phyloP scores from a whole-genome alignment of 306 rosid genomes.

The Cotoneaster glaucophyllus region DNA sequence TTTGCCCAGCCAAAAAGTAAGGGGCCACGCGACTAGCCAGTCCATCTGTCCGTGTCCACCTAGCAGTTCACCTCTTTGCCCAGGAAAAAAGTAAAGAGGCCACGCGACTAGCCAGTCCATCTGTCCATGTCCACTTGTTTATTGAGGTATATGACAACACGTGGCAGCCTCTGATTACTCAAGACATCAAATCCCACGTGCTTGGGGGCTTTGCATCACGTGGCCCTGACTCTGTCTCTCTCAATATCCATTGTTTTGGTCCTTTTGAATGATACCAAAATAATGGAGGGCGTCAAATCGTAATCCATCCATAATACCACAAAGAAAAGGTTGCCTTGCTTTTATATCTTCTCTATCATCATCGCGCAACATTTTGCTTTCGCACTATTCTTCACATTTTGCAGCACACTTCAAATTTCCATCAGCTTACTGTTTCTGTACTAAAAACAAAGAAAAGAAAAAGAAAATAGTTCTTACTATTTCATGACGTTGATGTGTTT shows the following conservation, averaged over 20 bases:
- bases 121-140: not conserved
- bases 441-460: too few species aligned
- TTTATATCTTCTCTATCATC: too few species aligned
- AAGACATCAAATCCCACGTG: slow-evolving; percentile 53
- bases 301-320: slow-evolving; percentile 26
- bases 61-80: not conserved
- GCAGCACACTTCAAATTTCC: too few species aligned
- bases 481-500: not conserved
- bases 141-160: not conserved
- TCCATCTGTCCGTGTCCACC: not conserved
- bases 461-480: not conserved
- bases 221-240: slow-evolving; percentile 22
- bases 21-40: not conserved
- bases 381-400: too few species aligned
- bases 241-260: not conserved
- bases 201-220: slow-evolving; percentile 30
- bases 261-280: slow-evolving; percentile 27
- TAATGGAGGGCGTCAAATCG: slow-evolving; percentile 29
- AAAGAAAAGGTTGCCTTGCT: not conserved
- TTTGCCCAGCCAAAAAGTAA: not conserved
- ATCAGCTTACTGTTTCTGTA: too few species aligned
- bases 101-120: not conserved
- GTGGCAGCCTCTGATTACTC: slow-evolving; percentile 20
- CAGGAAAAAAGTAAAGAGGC: not conserved
- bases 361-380: too few species aligned